phyloP scores from a whole-genome alignment of 1,284 basidiomycete genomes.

The Pseudozyma tsukubaensis region DNA sequence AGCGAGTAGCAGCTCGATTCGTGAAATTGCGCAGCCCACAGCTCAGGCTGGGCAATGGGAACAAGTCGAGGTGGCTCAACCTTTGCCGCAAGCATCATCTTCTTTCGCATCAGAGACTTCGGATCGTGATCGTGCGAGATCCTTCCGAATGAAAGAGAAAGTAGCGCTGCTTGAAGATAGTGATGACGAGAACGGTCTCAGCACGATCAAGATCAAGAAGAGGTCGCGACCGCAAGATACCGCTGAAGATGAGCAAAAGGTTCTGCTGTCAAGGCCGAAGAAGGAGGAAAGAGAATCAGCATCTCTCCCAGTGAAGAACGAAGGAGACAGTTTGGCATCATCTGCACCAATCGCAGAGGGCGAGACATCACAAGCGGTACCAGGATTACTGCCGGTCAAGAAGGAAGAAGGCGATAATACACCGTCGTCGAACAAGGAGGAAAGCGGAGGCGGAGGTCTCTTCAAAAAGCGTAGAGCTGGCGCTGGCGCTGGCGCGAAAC shows the following conservation, averaged over 20 bases:
- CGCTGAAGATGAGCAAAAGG: background rate
- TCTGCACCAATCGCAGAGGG: background rate
- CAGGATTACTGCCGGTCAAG: background rate
- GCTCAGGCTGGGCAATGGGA: conserved; percentile 88
- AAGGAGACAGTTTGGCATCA: background rate
- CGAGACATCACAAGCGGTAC: background rate
- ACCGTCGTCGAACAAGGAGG: too few relatives aligned
- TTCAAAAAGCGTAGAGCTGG: conserved; percentile 61
- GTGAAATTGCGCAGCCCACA: conserved; percentile 75
- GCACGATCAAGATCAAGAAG: conserved; percentile 56
- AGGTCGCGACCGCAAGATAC: conserved; percentile 9
- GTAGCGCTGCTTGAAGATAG: conserved; percentile 25
- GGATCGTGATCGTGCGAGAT: conserved; percentile 49
- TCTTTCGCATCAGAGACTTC: conserved; percentile 1
- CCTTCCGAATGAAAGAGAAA: conserved; percentile 56
- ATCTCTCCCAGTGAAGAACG: conserved; percentile 8
- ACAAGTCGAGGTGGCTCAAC: conserved; percentile 73
- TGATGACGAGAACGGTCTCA: conserved; percentile 38
- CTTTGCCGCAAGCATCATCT: conserved; percentile 36
- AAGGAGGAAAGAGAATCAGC: conserved; percentile 9
- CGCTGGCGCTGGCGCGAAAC: conserved; percentile 58
- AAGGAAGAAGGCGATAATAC: conserved; percentile 4
- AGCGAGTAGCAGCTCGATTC: conserved; percentile 70
- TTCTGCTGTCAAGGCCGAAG: conserved; percentile 6
- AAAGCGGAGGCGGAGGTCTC: conserved; percentile 25